phyloP scores from a whole-genome alignment of 2,329 filamentous ascomycete species.

The Monosporascus sp. region DNA sequence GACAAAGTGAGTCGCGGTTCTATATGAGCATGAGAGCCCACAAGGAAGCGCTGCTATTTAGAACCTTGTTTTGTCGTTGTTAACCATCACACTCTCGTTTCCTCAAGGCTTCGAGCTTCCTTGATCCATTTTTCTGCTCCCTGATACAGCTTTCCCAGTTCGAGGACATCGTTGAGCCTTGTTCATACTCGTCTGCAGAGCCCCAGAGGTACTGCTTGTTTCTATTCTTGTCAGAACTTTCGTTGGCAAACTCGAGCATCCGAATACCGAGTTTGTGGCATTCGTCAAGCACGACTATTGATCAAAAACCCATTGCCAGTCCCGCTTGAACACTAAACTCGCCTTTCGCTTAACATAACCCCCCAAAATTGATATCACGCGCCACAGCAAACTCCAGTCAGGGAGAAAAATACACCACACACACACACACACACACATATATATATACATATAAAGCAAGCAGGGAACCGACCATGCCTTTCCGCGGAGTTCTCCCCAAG shows the following conservation, averaged over 20 bases:
- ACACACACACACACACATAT: too few species aligned
- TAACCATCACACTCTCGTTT: background rate
- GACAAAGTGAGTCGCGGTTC: background rate
- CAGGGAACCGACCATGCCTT: background rate
- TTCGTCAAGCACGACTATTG: too few species aligned
- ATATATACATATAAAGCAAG: background rate
- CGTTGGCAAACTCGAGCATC: too few species aligned
- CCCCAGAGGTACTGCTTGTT: background rate
- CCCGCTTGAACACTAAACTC: background rate
- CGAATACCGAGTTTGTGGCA: too few species aligned
- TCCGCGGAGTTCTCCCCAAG: conserved; percentile 14
- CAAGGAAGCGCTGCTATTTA: background rate
- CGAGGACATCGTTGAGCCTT: background rate
- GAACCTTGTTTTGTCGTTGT: background rate
- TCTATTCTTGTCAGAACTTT: background rate
- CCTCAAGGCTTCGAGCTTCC: background rate
- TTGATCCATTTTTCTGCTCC: background rate
- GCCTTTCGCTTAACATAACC: background rate
- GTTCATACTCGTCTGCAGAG: background rate
- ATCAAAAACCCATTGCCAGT: too few species aligned
- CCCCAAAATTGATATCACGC: background rate
- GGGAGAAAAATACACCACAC: too few species aligned
- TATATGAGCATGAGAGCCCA: background rate
- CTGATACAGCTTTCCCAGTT: background rate
- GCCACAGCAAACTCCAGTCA: too few species aligned